Conservation (phyloP, 257 asterid species). For the Solanum lignicaule region DNA sequence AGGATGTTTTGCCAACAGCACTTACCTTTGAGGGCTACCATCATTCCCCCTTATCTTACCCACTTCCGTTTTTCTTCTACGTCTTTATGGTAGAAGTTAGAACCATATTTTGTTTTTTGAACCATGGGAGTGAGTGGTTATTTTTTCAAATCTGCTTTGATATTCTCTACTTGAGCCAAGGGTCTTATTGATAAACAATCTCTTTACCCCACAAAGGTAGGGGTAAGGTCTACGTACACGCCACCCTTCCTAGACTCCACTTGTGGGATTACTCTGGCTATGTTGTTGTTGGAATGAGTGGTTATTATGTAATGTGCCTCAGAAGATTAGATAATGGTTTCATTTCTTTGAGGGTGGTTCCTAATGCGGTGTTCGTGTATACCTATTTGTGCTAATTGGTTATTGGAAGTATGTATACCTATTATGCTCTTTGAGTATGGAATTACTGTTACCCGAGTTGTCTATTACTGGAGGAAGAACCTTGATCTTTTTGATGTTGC, state of each 20-base stretch:
- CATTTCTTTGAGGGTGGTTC: neutral
- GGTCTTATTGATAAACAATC: neutral
- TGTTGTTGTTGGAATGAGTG: neutral
- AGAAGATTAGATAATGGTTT: neutral
- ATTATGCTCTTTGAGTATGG: neutral
- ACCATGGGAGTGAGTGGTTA: neutral
- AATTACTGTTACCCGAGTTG: neutral
- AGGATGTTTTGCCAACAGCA: neutral
- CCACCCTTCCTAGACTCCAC: neutral
- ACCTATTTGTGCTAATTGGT: neutral
- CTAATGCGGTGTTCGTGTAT: neutral
- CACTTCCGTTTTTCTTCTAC: neutral
- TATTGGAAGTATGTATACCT: neutral
- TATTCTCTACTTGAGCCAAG: neutral
- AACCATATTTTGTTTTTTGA: neutral
- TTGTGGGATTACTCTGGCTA: neutral
- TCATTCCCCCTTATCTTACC: neutral
- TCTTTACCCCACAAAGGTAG: neutral
- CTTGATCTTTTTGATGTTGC: neutral
- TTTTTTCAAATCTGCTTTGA: neutral
- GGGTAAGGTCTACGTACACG: neutral
- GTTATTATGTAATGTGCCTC: neutral
- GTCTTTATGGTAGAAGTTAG: neutral
- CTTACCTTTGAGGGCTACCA: neutral
- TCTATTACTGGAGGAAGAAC: neutral